Evolutionary conservation across 805 yeast genomes (phyloP), one percentile per base, ranked within the genome.

Genomic region (Saccharomycopsis oosterbeekiorum): DNA sequence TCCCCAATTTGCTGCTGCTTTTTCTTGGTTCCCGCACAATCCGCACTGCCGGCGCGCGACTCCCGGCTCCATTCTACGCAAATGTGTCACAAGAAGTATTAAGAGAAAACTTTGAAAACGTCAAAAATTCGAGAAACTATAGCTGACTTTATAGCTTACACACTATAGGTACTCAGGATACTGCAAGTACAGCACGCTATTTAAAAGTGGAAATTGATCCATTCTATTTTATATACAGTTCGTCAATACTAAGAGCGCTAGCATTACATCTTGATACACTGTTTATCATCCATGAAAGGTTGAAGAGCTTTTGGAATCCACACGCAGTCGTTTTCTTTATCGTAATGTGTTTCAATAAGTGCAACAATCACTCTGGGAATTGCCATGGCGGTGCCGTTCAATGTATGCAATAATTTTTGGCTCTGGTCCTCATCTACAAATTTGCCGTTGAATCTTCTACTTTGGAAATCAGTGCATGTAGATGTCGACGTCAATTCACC

Each of bases 371-470:
- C 86, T 62, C 99, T 77, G 1, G 99, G 99, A 15, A 93, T 86
- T 0, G 99, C 99, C 80, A 92, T 80, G 1, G 97, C 97, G 0
- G 99, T 94, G 17, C 97, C 99, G 67, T 94, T 94, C 55, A 94
- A 77, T 0, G 99, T 94, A 65, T 89, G 91, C 0, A 83, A 90
- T 68, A 79, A 88, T 54, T 74, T 70, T 64, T 55, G 72, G 40
- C 67, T 69, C 67, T 73, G 69, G 1, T 70, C 74, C 0, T 59
- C 56, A 40, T 72, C 70, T 60, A 75, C 76, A 68, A 76, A 84
- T 60, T 80, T 81, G 5, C 96, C 86, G 47, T 85, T 84, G 67
- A 94, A 77, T 68, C 98, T 80, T 71, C 97, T 80, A 8, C 96
- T 75, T 74, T 94, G 99, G 71, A 82, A 94, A 66, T 92, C 97